Evolutionary conservation across 176 grass and related monocot genomes (phyloP).

Genomic region (Oryza officinalis): DNA sequence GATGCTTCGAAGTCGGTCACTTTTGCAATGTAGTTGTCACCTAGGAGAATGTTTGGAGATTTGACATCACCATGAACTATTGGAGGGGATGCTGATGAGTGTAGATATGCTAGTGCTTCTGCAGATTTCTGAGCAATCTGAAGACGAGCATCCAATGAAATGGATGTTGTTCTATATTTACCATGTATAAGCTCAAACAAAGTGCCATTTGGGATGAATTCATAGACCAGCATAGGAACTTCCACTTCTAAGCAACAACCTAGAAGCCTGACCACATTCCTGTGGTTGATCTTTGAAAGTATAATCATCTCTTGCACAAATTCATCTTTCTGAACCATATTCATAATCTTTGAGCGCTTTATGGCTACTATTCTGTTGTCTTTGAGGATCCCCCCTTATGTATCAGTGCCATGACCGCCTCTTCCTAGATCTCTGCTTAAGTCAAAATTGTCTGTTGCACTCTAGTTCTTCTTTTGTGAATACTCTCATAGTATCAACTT

Average conservation of each 20-base stretch:
- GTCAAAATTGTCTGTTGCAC: conserved; percentile 37
- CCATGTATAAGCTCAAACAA: conserved; percentile 23
- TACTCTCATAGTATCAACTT: conserved; percentile 35
- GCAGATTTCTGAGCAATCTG: conserved; percentile 37
- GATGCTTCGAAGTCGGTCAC: conserved; percentile 32
- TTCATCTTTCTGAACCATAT: conserved; percentile 37
- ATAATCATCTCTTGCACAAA: conserved; percentile 43
- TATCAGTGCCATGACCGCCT: conserved; percentile 27
- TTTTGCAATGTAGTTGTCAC: conserved; percentile 24
- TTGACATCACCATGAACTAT: conserved; percentile 35
- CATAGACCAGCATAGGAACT: conserved; percentile 33
- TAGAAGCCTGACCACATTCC: conserved; percentile 34
- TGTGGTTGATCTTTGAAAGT: conserved; percentile 40
- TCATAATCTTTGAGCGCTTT: conserved; percentile 42
- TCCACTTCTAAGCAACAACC: conserved; percentile 39
- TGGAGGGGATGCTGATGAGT: conserved; percentile 24
- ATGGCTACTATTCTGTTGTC: conserved; percentile 31
- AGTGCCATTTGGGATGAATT: conserved; percentile 28
- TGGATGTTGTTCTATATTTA: neutral
- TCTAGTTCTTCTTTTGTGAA: conserved; percentile 27
- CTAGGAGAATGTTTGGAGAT: conserved; percentile 42
- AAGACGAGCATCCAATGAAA: conserved; percentile 17
- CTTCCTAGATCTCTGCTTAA: conserved; percentile 31
- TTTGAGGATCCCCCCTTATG: conserved; percentile 40
- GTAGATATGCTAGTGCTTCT: conserved; percentile 33